phyloP scores from a whole-genome alignment of 306 rosid species.

The Rosa persica region DNA sequence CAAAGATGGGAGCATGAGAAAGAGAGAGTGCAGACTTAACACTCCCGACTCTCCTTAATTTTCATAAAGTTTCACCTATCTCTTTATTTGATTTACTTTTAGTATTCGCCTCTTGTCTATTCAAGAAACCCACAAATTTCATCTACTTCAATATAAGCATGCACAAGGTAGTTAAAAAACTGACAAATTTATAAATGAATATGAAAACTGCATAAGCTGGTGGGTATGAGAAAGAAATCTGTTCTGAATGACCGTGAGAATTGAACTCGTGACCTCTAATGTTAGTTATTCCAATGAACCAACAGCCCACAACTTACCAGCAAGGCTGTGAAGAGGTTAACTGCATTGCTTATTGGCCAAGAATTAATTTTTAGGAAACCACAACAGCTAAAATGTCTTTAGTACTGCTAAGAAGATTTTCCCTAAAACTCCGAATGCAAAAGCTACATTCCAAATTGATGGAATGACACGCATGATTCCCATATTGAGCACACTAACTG shows the following conservation, averaged over 20 bases:
- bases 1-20: neutral
- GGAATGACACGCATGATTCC: neutral
- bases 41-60: neutral
- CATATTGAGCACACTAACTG: neutral
- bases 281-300: neutral
- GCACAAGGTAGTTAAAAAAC: neutral
- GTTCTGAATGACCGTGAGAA: neutral
- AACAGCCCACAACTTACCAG: too few species aligned
- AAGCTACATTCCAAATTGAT: neutral
- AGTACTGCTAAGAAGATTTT: neutral
- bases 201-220: neutral
- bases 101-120: neutral
- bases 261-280: neutral
- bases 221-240: neutral
- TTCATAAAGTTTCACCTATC: neutral
- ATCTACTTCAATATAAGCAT: conserved; percentile 9
- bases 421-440: neutral
- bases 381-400: neutral
- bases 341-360: neutral
- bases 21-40: neutral
- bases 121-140: neutral
- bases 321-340: neutral
- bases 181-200: neutral
- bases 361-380: neutral
- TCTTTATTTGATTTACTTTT: neutral